These are phyloP conservation scores for Protea cynaroides DNA, from an alignment of 164 flowering plant species.

Conservation along the genomic window DNA sequence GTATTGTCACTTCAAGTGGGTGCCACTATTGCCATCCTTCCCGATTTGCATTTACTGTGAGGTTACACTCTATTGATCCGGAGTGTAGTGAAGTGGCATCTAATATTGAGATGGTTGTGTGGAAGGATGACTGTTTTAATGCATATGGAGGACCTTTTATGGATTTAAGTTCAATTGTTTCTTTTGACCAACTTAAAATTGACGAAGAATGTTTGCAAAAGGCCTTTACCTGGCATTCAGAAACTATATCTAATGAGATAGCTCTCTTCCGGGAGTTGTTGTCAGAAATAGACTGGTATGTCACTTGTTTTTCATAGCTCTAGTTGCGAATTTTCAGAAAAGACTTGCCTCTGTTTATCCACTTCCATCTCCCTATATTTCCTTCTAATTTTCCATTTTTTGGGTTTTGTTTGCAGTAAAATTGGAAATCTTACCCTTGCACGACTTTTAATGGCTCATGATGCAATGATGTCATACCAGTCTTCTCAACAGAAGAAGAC, in stretches of 20 bases:
- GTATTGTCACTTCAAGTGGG: constrained; percentile 54
- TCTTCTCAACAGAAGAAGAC: constrained; percentile 17
- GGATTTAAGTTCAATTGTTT: constrained; percentile 21
- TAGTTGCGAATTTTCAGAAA: background rate
- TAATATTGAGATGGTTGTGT: constrained; percentile 25
- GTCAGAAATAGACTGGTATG: constrained; percentile 48
- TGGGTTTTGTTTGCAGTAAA: constrained; percentile 43
- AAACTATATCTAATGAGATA: constrained; percentile 50
- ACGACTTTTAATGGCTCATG: constrained; percentile 60
- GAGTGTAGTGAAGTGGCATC: constrained; percentile 15
- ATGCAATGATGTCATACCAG: constrained; percentile 29
- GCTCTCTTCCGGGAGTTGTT: constrained; percentile 53
- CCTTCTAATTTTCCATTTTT: background rate
- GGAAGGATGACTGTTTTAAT: constrained; percentile 50
- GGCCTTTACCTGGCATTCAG: constrained; percentile 35
- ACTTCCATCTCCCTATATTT: background rate
- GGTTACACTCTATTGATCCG: constrained; percentile 20
- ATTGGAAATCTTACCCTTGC: constrained; percentile 92
- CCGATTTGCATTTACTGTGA: constrained; percentile 39
- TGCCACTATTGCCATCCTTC: constrained; percentile 25
- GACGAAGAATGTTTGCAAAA: constrained; percentile 20
- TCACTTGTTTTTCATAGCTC: constrained; percentile 1
- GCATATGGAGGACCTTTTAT: constrained; percentile 13
- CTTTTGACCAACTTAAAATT: constrained; percentile 26
- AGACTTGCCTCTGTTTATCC: background rate